Evolutionary conservation across 164 flowering plant species (phyloP), one percentile per base, ranked within the genome.

Genomic region (Malania oleifera): DNA sequence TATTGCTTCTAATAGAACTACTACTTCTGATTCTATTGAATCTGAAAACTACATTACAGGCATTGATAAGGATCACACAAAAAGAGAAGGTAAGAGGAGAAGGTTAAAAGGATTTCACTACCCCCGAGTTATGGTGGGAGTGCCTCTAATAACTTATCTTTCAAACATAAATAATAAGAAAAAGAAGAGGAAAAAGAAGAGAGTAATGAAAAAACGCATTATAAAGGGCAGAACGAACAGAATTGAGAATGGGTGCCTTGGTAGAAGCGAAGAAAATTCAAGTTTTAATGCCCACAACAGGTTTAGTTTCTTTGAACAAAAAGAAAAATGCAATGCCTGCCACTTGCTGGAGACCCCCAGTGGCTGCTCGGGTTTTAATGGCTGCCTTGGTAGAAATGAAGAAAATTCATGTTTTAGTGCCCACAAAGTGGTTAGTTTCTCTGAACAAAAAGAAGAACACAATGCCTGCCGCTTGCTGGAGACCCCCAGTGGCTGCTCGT

Each of bases 401-500:
- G 44, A 52, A 51, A 20, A 6, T 5, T 17, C 18, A 4, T 45
- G 29, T 15, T 31, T 31, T 43, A 19, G 43, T 46, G 20, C 44
- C 19, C 41, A 22, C 31, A 40, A 28, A 34, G 40, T 17, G 56
- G 18, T 20, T 52, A 23, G 17, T 41, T 34, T 17, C 38, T 19
- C 34, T 43, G 41, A 57, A 40, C 24, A 18, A 7, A 22, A 18
- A 20, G 56, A 50, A 24, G 44, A 41, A 35, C 12, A 27, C 37
- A 22, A 43, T 37, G 39, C 57, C 25, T 23, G 10, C 17, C 34
- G 22, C 9, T 34, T 34, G 22, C 23, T 26, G 29, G 68, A 54
- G 47, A 40, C 18, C 23, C 26, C 65, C 20, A 56, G 61, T 54
- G 54, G 51, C 17, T 70, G 51, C 6, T 58, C 73, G 45, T 67